Evolutionary conservation across 2,329 filamentous ascomycete genomes (phyloP).

Genomic region (Xylaria sp.): DNA sequence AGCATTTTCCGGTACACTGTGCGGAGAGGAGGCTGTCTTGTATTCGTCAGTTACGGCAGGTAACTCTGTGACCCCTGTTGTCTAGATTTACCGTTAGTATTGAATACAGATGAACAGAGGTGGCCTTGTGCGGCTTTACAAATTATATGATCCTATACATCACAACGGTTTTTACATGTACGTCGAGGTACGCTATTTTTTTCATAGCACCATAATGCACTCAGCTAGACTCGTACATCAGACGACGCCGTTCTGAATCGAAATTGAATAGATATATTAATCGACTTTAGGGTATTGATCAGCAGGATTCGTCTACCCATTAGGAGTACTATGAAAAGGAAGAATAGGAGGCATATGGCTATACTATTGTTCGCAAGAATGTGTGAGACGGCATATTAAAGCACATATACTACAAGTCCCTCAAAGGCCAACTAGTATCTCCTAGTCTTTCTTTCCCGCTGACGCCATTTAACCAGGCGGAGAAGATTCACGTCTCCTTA

Average conservation of each 20-base stretch:
- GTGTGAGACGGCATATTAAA: not conserved
- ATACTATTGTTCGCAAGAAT: not conserved
- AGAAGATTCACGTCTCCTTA: conserved; percentile 1
- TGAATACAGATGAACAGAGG: not conserved
- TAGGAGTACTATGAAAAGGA: not conserved
- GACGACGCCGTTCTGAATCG: not conserved
- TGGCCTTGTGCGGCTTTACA: not conserved
- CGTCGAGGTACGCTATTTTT: not conserved
- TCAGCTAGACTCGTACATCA: not conserved
- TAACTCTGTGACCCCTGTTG: conserved; percentile 9
- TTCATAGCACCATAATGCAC: not conserved
- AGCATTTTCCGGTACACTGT: not conserved
- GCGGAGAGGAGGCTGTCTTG: not conserved
- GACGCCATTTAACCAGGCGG: conserved; percentile 10
- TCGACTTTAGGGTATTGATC: not conserved
- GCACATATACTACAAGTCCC: not conserved
- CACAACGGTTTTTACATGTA: conserved; percentile 3
- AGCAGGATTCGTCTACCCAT: not conserved
- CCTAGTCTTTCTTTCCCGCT: not conserved
- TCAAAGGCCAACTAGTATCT: not conserved
- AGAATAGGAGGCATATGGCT: not conserved
- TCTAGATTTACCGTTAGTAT: conserved; percentile 5
- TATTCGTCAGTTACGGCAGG: conserved; percentile 4
- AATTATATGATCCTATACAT: not conserved
- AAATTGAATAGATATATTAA: not conserved